Percentiles rank a stretch among this genome's conserved stretches.
phyloP scores from a whole-genome alignment of 108 stramenopile species.

The Cyclotella kingstonii region DNA sequence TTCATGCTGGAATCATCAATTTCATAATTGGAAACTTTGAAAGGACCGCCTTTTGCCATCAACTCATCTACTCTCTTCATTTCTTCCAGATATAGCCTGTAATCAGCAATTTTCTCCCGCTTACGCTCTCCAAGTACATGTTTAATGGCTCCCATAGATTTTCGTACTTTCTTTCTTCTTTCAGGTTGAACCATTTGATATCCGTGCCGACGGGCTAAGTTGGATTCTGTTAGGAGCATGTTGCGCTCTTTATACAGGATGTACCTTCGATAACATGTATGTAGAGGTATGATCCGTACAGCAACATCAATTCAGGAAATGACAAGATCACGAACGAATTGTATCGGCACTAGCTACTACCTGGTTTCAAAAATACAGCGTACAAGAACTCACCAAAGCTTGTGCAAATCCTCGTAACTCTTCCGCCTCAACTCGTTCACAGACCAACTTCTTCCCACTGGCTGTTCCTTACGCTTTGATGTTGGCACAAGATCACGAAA shows the following conservation, averaged over 20 bases:
- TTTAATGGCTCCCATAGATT: constrained; percentile 86
- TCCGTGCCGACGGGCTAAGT: constrained; percentile 63
- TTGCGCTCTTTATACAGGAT: constrained; percentile 92
- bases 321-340: background rate
- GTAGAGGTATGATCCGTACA: background rate
- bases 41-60: too few species aligned
- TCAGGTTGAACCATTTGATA: constrained; percentile 76
- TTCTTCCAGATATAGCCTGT: constrained; percentile 31
- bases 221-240: constrained; percentile 84
- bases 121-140: constrained; percentile 88
- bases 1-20: constrained; percentile 5
- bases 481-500: constrained; percentile 77
- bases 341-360: background rate
- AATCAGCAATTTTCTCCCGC: constrained; percentile 61
- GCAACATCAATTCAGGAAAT: background rate
- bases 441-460: constrained; percentile 78
- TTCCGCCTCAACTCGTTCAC: constrained; percentile 84
- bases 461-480: constrained; percentile 53
- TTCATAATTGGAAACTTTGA: too few species aligned
- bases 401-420: constrained; percentile 88
- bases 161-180: constrained; percentile 71
- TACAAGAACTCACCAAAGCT: constrained; percentile 76
- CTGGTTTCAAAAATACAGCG: too few species aligned
- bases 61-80: constrained; percentile 31
- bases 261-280: constrained; percentile 33